Evolutionary conservation across 306 rosid species (phyloP).

Genomic region (Cicer pinnatifidum): DNA sequence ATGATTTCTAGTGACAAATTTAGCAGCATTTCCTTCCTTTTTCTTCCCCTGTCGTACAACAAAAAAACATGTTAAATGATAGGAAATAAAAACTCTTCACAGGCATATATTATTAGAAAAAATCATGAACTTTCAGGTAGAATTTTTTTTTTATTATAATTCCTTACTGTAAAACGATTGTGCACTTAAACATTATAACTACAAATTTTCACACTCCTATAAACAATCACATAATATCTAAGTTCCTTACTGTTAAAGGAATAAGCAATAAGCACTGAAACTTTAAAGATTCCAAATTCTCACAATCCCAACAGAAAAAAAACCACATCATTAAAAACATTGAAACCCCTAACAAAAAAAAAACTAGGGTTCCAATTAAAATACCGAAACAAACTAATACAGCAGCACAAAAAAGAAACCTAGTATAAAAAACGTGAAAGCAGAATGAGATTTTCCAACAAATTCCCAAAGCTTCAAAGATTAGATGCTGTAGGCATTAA

Average conservation of each 20-base stretch:
- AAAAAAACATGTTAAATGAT: background rate
- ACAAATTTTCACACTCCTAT: background rate
- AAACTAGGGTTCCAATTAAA: background rate
- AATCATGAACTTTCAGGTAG: background rate
- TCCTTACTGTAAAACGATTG: background rate
- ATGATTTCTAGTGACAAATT: slow-evolving; percentile 79
- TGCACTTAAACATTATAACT: background rate
- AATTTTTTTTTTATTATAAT: background rate
- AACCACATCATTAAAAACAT: background rate
- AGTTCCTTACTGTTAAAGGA: background rate
- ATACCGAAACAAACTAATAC: background rate
- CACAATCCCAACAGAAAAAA: background rate
- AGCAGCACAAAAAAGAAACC: background rate
- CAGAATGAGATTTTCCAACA: background rate
- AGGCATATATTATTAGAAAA: background rate
- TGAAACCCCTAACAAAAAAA: no score
- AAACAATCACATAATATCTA: background rate
- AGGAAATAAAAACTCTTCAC: background rate
- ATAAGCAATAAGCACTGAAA: background rate
- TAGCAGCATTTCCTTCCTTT: slow-evolving; percentile 95
- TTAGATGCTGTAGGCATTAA: background rate
- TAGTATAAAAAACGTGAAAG: background rate
- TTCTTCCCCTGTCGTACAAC: slow-evolving; percentile 75
- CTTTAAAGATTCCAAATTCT: background rate
- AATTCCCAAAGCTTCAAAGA: background rate